phyloP scores from a whole-genome alignment of 257 asterid genomes.

The Forsythia viridissima region DNA sequence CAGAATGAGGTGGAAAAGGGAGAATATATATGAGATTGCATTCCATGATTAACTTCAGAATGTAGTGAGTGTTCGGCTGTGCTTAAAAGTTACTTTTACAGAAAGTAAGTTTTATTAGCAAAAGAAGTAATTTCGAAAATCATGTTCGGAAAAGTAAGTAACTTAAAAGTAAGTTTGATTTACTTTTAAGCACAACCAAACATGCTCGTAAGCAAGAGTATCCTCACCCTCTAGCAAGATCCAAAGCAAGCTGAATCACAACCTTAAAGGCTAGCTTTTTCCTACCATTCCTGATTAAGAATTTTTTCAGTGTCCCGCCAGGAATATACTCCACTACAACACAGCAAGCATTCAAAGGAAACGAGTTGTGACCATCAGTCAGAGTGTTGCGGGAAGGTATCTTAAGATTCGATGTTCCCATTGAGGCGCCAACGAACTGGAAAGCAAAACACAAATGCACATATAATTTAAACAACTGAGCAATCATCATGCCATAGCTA shows the following conservation, averaged over 20 bases:
- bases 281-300: conserved; percentile 40
- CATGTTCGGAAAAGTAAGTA: too few species aligned
- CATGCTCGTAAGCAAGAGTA: background rate
- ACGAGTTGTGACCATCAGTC: conserved; percentile 32
- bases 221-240: conserved; percentile 67
- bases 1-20: conserved; percentile 11
- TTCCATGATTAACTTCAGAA: background rate
- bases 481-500: background rate
- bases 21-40: background rate
- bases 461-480: background rate
- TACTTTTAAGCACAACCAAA: background rate
- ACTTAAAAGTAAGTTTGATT: background rate
- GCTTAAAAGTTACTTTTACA: background rate
- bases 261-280: conserved; percentile 50
- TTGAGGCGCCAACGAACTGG: conserved; percentile 63
- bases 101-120: background rate
- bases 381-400: conserved; percentile 43
- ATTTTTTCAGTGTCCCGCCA: conserved; percentile 54
- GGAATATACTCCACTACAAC: conserved; percentile 65
- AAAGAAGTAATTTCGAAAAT: background rate
- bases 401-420: conserved; percentile 58
- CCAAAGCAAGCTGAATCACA: conserved; percentile 58
- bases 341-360: conserved; percentile 60
- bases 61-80: background rate
- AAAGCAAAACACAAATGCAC: background rate